A percentile compares a stretch with the other conserved stretches of the same genome.
Conservation (phyloP, 179 eudicot genomes). For the Patellifolia procumbens region DNA sequence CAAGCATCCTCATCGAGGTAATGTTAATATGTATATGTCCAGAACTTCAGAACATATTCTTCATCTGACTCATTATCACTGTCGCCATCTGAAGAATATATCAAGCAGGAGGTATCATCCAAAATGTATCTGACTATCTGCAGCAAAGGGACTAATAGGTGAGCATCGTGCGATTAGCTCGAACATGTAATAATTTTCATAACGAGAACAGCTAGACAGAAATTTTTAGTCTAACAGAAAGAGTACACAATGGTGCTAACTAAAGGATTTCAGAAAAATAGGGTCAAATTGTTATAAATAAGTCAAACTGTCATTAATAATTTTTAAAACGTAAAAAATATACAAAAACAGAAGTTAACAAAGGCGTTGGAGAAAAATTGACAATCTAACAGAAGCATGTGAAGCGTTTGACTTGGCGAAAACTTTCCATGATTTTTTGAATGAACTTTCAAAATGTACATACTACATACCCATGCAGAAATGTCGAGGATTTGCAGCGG, state of each 20-base stretch:
- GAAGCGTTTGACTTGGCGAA: too few species aligned
- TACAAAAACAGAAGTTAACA: not conserved
- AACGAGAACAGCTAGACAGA: not conserved
- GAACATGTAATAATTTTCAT: not conserved
- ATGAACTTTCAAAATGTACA: too few species aligned
- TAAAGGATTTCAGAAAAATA: not conserved
- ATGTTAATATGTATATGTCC: constrained; percentile 36
- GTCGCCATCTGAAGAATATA: constrained; percentile 41
- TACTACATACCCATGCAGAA: too few species aligned
- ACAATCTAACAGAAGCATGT: too few species aligned
- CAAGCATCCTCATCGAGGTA: not conserved
- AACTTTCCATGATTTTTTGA: too few species aligned
- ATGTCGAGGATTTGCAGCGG: too few species aligned
- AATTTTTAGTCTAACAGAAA: not conserved
- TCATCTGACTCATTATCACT: constrained; percentile 64
- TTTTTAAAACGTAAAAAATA: too few species aligned
- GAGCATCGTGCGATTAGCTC: not conserved
- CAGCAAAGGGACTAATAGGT: not conserved
- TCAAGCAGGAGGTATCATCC: constrained; percentile 29
- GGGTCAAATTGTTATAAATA: too few species aligned
- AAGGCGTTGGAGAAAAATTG: not conserved
- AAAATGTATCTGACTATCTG: constrained; percentile 67
- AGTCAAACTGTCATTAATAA: too few species aligned
- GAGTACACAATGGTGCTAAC: not conserved
- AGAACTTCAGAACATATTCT: constrained; percentile 33